Evolutionary conservation across 2,329 filamentous ascomycete genomes (phyloP), one percentile per base, ranked within the genome.

Genomic region (Epichloe elymi): DNA sequence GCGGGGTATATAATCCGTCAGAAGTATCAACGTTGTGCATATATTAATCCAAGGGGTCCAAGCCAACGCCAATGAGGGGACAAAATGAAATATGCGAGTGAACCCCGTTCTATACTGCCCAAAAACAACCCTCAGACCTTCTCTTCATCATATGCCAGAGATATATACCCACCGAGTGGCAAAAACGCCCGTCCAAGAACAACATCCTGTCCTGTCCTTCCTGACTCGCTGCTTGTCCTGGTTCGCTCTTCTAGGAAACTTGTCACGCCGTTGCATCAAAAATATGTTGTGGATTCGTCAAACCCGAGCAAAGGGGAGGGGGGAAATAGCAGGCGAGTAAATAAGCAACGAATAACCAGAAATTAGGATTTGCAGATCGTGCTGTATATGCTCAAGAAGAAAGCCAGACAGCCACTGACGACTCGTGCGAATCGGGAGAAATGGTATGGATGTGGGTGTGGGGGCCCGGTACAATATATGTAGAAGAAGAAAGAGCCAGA

Each of bases 1-100:
- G 30, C 10, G 30, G 26, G 30, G 30, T 30, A 30, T 30, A 30
- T 30, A 4, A 30, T 11, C 30, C 3, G 20, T 20, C 23, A n/a
- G 11, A 23, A 36, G 26, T n/a, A 48, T 44, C 20, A 42, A 23
- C 44, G 39, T 50, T 46, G 41, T 46, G 48, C 40, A 48, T 51
- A 33, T 8, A 48, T 33, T 40, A 45, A 38, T 20, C 6, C 5
- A 36, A 14, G 26, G 12, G 42, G 36, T 49, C 26, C 17, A 36
- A 42, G 12, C 8, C 8, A 17, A 23, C 15, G 37, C 39, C 38
- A 10, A 41, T 17, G 3, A 41, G 3, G n/a, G 39, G 17, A 2
- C n/a, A 41, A 20, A 36, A 42, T 11, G n/a, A 33, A 23, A n/a
- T 10, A n/a, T 36, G 15, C 33, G 20, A 35, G 19, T 17, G 20